Percentiles rank a stretch among this genome's conserved stretches.
These are phyloP conservation scores for Aaosphaeria arxii DNA, from an alignment of 2,329 filamentous ascomycete genomes.

Conservation along the genomic window DNA sequence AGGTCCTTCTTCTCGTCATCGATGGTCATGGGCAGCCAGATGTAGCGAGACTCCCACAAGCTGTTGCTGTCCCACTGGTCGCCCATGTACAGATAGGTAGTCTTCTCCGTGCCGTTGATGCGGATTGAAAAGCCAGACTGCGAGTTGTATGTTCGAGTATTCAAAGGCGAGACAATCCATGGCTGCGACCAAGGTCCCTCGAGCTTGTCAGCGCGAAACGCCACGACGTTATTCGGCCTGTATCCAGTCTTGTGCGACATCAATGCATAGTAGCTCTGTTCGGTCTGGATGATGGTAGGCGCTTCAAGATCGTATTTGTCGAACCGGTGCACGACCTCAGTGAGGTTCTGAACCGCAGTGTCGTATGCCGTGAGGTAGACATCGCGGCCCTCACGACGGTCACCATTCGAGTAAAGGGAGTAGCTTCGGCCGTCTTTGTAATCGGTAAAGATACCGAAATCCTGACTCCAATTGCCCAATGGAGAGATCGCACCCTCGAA, in stretches of 20 bases:
- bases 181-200: constrained; percentile 55
- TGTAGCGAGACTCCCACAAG: constrained; percentile 56
- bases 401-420: constrained; percentile 59
- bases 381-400: constrained; percentile 53
- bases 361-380: constrained; percentile 58
- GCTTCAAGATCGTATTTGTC: constrained; percentile 61
- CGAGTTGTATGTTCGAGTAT: constrained; percentile 53
- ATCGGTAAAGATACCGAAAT: constrained; percentile 61
- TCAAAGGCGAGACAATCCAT: constrained; percentile 50
- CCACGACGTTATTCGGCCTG: constrained; percentile 60
- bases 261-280: constrained; percentile 57
- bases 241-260: constrained; percentile 65
- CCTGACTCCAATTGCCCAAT: constrained; percentile 62
- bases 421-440: constrained; percentile 57
- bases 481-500: constrained; percentile 55
- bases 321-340: constrained; percentile 54
- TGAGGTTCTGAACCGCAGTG: constrained; percentile 50
- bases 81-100: constrained; percentile 52
- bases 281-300: constrained; percentile 59
- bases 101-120: constrained; percentile 49
- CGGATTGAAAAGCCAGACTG: constrained; percentile 51
- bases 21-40: constrained; percentile 55
- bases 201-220: constrained; percentile 52
- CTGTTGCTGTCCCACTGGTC: constrained; percentile 56
- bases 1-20: constrained; percentile 53